These are phyloP conservation scores for Oryza punctata DNA, from an alignment of 176 grass and related monocot genomes.

Conservation along the genomic window DNA sequence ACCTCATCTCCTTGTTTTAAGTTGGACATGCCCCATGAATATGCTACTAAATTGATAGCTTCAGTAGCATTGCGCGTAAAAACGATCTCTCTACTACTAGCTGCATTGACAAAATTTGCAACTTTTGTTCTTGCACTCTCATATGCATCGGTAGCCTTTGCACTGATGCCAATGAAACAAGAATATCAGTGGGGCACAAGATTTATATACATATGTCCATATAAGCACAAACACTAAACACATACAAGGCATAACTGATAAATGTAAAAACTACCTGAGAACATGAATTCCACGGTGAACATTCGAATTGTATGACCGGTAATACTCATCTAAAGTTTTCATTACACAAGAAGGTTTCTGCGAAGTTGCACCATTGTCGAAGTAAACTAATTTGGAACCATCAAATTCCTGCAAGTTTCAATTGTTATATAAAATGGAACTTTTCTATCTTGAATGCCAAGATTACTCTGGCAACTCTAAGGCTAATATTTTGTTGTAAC, in stretches of 20 bases:
- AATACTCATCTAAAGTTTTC: conserved; percentile 69
- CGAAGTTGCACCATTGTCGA: conserved; percentile 87
- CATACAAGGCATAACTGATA: conserved; percentile 12
- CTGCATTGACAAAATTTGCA: conserved; percentile 82
- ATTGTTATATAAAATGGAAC: not conserved
- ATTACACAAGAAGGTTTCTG: conserved; percentile 85
- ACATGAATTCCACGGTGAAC: conserved; percentile 88
- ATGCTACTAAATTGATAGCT: conserved; percentile 96
- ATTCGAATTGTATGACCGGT: conserved; percentile 81
- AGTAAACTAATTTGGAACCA: conserved; percentile 75
- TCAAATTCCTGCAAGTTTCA: conserved; percentile 65
- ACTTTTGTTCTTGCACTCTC: conserved; percentile 92
- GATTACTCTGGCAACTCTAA: not conserved
- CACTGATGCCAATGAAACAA: conserved; percentile 43
- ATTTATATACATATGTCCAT: not conserved
- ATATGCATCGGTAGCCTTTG: conserved; percentile 92
- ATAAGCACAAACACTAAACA: conserved; percentile 1
- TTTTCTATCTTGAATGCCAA: not conserved
- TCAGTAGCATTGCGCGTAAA: conserved; percentile 97
- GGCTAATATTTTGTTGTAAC: not conserved
- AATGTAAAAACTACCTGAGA: conserved; percentile 59
- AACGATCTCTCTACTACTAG: conserved; percentile 80
- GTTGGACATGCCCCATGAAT: conserved; percentile 89
- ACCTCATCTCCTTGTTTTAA: conserved; percentile 84
- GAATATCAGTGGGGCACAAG: conserved; percentile 8